phyloP scores from a whole-genome alignment of 148 eudicot genomes.

The Simmondsia chinensis region DNA sequence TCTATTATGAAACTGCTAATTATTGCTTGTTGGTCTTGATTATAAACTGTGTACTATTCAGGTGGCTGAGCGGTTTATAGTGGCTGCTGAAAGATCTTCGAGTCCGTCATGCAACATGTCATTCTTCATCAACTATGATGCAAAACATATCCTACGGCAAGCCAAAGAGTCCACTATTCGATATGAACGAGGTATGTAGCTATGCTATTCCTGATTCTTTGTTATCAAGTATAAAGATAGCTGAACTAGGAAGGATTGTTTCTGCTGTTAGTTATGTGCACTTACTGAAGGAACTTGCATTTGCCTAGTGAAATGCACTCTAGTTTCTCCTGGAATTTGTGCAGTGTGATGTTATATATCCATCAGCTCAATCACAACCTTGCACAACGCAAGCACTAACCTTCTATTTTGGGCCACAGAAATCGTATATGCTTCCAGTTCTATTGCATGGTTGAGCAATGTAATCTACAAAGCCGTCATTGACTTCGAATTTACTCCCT shows the following conservation, averaged over 20 bases:
- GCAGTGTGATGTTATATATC: no score
- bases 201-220: background rate
- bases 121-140: constrained; percentile 64
- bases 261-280: background rate
- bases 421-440: no score
- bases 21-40: background rate
- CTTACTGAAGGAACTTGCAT: no score
- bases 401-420: no score
- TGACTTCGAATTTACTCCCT: background rate
- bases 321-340: no score
- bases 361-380: no score
- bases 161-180: constrained; percentile 78
- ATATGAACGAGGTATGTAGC: constrained; percentile 41
- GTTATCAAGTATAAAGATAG: background rate
- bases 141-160: constrained; percentile 53
- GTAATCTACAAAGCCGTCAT: background rate
- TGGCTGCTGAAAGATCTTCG: constrained; percentile 42
- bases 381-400: no score
- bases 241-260: background rate
- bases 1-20: no score
- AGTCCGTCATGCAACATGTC: constrained; percentile 50
- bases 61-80: constrained; percentile 65
- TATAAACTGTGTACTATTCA: constrained; percentile 18
- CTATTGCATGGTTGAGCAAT: background rate
- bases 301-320: no score